A percentile compares a stretch with the other conserved stretches of the same genome.
These are phyloP conservation scores for Corylus heterophylla DNA, from an alignment of 306 rosid genomes.

Conservation along the genomic window DNA sequence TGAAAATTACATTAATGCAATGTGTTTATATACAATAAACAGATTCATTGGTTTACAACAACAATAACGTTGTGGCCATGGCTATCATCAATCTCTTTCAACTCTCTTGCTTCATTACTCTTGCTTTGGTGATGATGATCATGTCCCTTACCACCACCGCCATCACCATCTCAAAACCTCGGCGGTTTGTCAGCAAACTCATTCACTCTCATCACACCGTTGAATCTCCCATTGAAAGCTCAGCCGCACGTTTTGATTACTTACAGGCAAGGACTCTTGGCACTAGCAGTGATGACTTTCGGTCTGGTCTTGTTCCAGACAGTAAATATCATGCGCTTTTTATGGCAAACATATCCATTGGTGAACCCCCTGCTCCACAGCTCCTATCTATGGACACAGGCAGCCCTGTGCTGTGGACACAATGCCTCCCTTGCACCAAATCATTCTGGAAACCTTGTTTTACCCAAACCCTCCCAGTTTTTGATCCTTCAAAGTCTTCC, in stretches of 20 bases:
- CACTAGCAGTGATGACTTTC: neutral
- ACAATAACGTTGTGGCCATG: neutral
- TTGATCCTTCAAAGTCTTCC: conserved; percentile 41
- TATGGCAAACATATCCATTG: conserved; percentile 44
- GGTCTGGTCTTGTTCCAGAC: conserved; percentile 13
- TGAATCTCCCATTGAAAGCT: neutral
- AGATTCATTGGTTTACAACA: no score
- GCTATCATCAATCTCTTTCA: neutral
- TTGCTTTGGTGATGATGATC: neutral
- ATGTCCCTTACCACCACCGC: neutral
- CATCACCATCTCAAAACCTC: neutral
- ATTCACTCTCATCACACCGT: neutral
- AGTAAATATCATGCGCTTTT: neutral
- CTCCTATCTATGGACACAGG: conserved; percentile 42
- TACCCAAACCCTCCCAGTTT: conserved; percentile 13
- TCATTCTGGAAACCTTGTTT: conserved; percentile 4
- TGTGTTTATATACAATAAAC: no score
- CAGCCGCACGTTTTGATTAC: conserved; percentile 32
- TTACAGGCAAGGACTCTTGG: conserved; percentile 27
- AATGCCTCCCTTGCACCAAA: conserved; percentile 49
- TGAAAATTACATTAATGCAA: no score
- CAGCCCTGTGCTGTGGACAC: conserved; percentile 40
- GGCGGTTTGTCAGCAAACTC: neutral
- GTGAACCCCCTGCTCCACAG: conserved; percentile 49
- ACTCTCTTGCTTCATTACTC: neutral